Base-by-base conservation (phyloP, 768 basidiomycete genomes). In the Mycena vitilis region DNA sequence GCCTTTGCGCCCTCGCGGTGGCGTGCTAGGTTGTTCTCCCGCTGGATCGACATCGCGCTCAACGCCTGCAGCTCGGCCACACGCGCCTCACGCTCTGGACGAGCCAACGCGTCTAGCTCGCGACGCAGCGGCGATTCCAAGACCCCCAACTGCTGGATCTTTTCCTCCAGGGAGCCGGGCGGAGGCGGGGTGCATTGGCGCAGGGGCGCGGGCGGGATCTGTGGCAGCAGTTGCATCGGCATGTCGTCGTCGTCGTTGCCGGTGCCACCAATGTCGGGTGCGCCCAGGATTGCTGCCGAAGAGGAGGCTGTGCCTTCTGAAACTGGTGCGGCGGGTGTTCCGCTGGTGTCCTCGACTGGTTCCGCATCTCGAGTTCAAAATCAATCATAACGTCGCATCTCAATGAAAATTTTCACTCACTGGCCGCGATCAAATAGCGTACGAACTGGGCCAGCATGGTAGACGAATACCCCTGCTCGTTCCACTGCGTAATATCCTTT, bases 401-500 rank as follows among this genome's bases (percentile, higher is more conserved):
- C 30, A 53, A 36, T 11, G 12, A 18, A 22, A 25, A 42, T 6
- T n/a, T 45, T 1, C 1, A 36, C 58, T 59, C 18, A 59, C 58
- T 40, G 0, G 58, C 58, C 8, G 45, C 58, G 11, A 37, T 45
- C 8, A 59, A 20, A n/a, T 16, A 59, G 7, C 58, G 23, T 30
- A 59, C 30, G 12, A 59, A 59, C 9, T 45, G 44, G 4, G 44
- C 20, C 16, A 45, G n/a, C 9, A 59, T 15, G 2, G 20, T 16
- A 2, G 12, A 25, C 2, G 15, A 22, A 10, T 47, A 59, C 30
- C 12, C 58, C 15, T 15, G 18, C 44, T 45, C 9, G 25, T 59
- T 22, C 58, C 58, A 59, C 20, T 59, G 3, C 25, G 45, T 48
- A 34, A 60, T 48, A 37, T 60, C 58, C 9, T 34, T 30, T 6